Evolutionary conservation across 768 basidiomycete genomes (phyloP).

Genomic region (Leccinum barrowsii): DNA sequence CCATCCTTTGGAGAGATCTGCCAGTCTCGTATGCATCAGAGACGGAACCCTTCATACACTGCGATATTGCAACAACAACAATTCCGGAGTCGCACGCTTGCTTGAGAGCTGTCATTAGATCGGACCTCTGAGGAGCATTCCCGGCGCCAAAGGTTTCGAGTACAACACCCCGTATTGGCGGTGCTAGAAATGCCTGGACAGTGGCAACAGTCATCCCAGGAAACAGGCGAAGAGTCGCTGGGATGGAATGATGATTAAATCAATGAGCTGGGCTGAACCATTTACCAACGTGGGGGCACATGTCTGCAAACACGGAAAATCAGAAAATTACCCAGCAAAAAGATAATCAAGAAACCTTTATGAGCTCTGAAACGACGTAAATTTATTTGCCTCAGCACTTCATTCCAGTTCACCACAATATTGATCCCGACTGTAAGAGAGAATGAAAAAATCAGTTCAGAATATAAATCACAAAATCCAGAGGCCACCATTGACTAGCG

Average conservation of each 20-base stretch:
- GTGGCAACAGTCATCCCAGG: slow-evolving; percentile 80
- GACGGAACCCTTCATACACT: slow-evolving; percentile 85
- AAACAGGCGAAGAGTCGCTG: slow-evolving; percentile 80
- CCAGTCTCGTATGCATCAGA: slow-evolving; percentile 83
- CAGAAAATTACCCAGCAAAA: slow-evolving; percentile 3
- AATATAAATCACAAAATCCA: background rate
- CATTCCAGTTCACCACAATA: slow-evolving; percentile 84
- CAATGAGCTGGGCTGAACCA: slow-evolving; percentile 9
- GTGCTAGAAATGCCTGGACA: slow-evolving; percentile 69
- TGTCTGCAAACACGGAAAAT: slow-evolving; percentile 42
- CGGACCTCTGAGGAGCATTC: slow-evolving; percentile 81
- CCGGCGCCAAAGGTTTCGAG: slow-evolving; percentile 92
- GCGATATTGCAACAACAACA: slow-evolving; percentile 88
- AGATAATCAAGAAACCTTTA: slow-evolving; percentile 46
- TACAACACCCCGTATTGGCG: slow-evolving; percentile 77
- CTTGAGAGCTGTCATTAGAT: slow-evolving; percentile 71
- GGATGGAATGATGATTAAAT: slow-evolving; percentile 13
- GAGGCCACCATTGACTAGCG: slow-evolving; percentile 68
- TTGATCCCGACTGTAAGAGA: slow-evolving; percentile 78
- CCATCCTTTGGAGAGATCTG: slow-evolving; percentile 60
- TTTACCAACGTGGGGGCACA: slow-evolving; percentile 80
- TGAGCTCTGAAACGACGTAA: slow-evolving; percentile 77
- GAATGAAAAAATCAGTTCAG: slow-evolving; percentile 1
- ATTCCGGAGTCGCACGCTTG: slow-evolving; percentile 82
- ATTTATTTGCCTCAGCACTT: slow-evolving; percentile 80